Conservation (phyloP, 768 basidiomycete genomes). For the Dioszegia crocea region DNA sequence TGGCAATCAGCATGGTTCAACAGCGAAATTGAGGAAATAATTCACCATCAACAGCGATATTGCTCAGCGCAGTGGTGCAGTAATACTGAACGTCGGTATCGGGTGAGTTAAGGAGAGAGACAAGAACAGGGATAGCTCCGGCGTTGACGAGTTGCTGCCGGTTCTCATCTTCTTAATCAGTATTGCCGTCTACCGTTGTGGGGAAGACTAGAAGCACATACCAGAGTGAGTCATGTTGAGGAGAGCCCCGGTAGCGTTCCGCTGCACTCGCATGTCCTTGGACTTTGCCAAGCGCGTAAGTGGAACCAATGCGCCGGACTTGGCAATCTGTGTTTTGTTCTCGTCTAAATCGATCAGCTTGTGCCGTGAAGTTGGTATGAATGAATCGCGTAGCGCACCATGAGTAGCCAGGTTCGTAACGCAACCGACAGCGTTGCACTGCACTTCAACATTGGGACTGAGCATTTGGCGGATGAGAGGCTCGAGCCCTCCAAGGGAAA, state of each 20-base stretch:
- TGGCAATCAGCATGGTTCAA: background rate
- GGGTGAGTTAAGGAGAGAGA: constrained; percentile 84
- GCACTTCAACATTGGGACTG: constrained; percentile 96
- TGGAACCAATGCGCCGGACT: constrained; percentile 96
- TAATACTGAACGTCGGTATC: constrained; percentile 99
- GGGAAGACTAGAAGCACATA: constrained; percentile 47
- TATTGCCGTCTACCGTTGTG: background rate
- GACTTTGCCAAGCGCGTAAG: constrained; percentile 91
- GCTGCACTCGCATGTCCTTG: constrained; percentile 98
- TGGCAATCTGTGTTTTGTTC: constrained; percentile 99
- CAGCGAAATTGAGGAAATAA: constrained; percentile 47
- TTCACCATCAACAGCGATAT: constrained; percentile 93
- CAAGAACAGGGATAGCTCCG: constrained; percentile 94
- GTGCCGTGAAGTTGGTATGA: constrained; percentile 7
- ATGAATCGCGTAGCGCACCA: constrained; percentile 57
- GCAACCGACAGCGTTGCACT: constrained; percentile 98
- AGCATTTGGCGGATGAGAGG: constrained; percentile 99
- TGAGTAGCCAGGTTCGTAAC: constrained; percentile 98
- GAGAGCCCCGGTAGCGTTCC: constrained; percentile 95
- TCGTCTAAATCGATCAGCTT: constrained; percentile 61
- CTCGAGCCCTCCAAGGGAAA: constrained; percentile 93
- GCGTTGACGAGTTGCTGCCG: constrained; percentile 97
- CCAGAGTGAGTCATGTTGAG: constrained; percentile 99
- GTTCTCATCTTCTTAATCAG: constrained; percentile 72
- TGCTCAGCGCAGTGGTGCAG: constrained; percentile 95